phyloP scores from a whole-genome alignment of 148 eudicot genomes.

The Chenopodium berlandieri region DNA sequence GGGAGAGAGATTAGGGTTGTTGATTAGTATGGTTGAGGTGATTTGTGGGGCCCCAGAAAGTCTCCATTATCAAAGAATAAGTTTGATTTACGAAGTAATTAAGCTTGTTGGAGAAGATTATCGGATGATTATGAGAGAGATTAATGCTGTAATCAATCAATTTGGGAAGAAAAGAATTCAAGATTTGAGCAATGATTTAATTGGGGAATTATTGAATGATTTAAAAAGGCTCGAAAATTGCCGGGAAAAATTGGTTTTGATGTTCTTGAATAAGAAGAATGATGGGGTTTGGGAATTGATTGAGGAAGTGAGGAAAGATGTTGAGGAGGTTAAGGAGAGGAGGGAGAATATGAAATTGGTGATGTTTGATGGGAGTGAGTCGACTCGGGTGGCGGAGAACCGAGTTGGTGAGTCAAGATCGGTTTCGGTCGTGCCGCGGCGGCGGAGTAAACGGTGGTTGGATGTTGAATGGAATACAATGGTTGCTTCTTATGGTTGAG shows the following conservation, averaged over 20 bases:
- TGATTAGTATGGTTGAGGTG: conserved; percentile 47
- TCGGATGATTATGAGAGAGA: conserved; percentile 41
- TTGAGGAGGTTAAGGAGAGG: conserved; percentile 23
- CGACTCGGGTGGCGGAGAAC: conserved; percentile 21
- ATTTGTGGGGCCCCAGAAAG: conserved; percentile 51
- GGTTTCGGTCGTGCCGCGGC: not conserved
- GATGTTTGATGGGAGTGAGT: conserved; percentile 24
- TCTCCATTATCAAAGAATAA: conserved; percentile 38
- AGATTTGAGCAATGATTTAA: conserved; percentile 26
- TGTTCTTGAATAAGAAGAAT: conserved; percentile 65
- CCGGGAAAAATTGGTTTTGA: conserved; percentile 30
- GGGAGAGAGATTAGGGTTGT: conserved; percentile 12
- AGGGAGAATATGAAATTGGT: conserved; percentile 34
- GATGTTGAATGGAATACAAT: conserved; percentile 36
- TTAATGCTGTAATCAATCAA: conserved; percentile 31
- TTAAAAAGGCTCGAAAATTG: conserved; percentile 43
- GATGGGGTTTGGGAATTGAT: conserved; percentile 61
- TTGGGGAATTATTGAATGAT: conserved; percentile 28
- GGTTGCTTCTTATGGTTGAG: not conserved
- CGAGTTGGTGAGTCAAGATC: not conserved
- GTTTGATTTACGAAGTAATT: conserved; percentile 46
- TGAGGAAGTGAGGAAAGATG: conserved; percentile 20
- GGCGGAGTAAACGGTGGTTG: conserved; percentile 31
- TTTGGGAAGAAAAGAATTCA: conserved; percentile 17
- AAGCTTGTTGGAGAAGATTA: conserved; percentile 60